Base-by-base conservation (phyloP, 2,329 filamentous ascomycete species). In the Epichloe uncinata region DNA sequence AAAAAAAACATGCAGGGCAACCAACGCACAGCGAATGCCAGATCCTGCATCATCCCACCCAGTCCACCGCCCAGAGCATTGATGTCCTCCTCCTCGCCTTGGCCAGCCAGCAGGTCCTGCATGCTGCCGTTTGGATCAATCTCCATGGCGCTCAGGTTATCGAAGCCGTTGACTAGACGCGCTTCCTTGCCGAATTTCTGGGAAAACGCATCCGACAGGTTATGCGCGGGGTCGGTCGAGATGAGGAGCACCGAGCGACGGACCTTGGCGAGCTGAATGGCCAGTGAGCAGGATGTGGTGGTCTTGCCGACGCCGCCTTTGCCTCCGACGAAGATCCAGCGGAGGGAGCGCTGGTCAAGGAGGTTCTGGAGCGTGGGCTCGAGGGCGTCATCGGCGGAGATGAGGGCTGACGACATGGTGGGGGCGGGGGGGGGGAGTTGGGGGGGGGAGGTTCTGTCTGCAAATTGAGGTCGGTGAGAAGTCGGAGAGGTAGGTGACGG, bases 121-220 rank as follows among this genome's bases (percentile, higher is more conserved):
- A 98, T 95, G 63, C 88, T 95, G 45, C 91, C 93, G 65, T 95
- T 97, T 48, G 93, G 93, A 63, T 98, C 93, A 60, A 98, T 97
- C 71, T 98, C 93, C 93, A 98, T 98, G 55, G 93, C 93, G 65
- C 87, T 94, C 58, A 98, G 74, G 68, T 96, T 96, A 35, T 84
- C 81, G 63, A 95, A 96, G 58, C 93, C 93, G 59, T 95, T 84
- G 56, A 98, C 78, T 38, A 95, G 81, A 55, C 89, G 82, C 49
- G 93, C 93, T 69, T 98, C 93, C 75, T 98, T 98, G 73, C 93
- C 93, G 63, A 98, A 98, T 73, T 98, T 98, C 70, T 98, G 91
- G 58, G 87, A 88, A 70, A 98, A 98, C 53, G 93, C 93, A 72
- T 98, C 93, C 59, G 86, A 93, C 55, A 98, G 78, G 72, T 98